These are phyloP conservation scores for Solanum sejunctum DNA, from an alignment of 257 asterid species.

Conservation along the genomic window DNA sequence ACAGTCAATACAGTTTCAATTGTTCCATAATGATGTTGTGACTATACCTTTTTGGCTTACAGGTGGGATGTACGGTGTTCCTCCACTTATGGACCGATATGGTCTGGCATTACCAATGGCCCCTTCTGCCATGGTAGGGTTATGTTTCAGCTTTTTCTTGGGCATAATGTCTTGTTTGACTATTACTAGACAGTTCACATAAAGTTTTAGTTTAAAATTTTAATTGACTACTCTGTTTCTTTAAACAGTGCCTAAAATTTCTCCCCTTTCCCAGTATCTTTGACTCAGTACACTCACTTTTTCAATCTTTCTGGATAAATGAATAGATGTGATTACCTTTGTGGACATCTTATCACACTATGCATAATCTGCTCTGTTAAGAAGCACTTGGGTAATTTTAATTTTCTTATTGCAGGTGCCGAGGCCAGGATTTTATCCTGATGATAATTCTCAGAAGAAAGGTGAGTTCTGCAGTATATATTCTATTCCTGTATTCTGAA, in stretches of 20 bases:
- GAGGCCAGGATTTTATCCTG: slow-evolving; percentile 57
- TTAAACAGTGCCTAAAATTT: not conserved
- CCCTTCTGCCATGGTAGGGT: slow-evolving; percentile 49
- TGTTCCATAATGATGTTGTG: not conserved
- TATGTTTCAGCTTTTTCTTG: not conserved
- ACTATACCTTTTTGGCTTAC: not conserved
- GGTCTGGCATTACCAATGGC: slow-evolving; percentile 58
- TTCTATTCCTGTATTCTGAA: not conserved
- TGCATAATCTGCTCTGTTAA: not conserved
- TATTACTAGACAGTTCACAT: not conserved
- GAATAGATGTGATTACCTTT: not conserved
- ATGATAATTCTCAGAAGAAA: slow-evolving; percentile 48
- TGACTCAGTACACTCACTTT: not conserved
- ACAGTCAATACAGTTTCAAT: not conserved
- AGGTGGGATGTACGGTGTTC: slow-evolving; percentile 81
- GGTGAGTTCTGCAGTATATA: slow-evolving; percentile 21
- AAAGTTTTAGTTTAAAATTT: not conserved
- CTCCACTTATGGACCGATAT: slow-evolving; percentile 67
- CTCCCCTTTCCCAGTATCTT: not conserved
- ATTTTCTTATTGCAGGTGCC: slow-evolving; percentile 38
- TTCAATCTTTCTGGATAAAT: not conserved
- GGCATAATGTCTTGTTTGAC: not conserved
- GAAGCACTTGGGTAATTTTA: not conserved
- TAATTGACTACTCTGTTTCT: not conserved
- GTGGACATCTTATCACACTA: not conserved